Percentiles rank a stretch among this genome's conserved stretches.
Evolutionary conservation across 2,329 filamentous ascomycete genomes (phyloP).

Genomic region (Aspergillus oerlinghausenensis): DNA sequence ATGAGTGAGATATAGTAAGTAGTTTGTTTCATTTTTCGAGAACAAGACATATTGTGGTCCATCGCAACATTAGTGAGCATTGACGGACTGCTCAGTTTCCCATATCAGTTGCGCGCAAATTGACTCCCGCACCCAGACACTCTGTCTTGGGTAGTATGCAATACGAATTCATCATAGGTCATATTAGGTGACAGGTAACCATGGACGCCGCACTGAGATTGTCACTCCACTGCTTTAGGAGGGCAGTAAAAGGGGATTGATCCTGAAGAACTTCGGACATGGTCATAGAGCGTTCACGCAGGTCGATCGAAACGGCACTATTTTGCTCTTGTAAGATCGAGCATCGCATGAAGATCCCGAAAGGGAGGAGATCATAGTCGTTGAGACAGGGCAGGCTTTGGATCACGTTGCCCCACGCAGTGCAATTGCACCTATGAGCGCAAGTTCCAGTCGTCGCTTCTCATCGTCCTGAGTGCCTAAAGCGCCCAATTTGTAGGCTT

Average conservation of each 20-base stretch:
- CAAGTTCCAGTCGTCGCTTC: slow-evolving; percentile 53
- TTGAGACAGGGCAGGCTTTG: not conserved
- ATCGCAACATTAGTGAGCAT: not conserved
- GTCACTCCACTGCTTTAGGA: not conserved
- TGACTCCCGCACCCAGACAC: not conserved
- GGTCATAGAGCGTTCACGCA: not conserved
- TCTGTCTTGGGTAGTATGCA: not conserved
- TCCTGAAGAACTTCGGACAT: not conserved
- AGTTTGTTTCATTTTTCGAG: not conserved
- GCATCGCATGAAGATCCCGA: not conserved
- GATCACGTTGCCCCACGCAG: slow-evolving; percentile 55
- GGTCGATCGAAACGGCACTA: not conserved
- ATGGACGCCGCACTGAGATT: not conserved
- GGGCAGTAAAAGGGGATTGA: not conserved
- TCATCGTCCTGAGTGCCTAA: slow-evolving; percentile 35
- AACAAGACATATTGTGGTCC: not conserved
- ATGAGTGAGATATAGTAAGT: not conserved
- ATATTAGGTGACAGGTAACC: not conserved
- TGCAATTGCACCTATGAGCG: slow-evolving; percentile 73
- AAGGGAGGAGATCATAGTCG: not conserved
- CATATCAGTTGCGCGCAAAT: not conserved
- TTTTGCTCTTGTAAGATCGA: not conserved
- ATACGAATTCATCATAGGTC: not conserved
- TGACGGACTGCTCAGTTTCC: not conserved
- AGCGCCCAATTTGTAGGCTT: slow-evolving; percentile 78